phyloP scores from a whole-genome alignment of 1,284 basidiomycete species.

The Tilletiaria anomala region DNA sequence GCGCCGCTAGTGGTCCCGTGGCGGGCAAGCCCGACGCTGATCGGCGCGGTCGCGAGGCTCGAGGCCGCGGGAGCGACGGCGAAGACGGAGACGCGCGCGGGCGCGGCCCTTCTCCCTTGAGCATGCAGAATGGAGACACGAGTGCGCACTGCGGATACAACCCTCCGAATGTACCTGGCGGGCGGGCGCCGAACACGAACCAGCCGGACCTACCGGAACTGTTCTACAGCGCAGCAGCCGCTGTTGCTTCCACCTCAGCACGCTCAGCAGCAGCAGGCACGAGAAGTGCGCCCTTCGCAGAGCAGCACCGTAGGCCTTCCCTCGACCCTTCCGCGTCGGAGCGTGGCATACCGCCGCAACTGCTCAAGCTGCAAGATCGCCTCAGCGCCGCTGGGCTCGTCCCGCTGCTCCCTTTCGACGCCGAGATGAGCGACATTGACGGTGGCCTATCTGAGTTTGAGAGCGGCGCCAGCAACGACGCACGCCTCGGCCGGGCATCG shows the following conservation, averaged over 20 bases:
- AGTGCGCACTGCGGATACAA: slow-evolving; percentile 8
- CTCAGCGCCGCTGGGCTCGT: slow-evolving; percentile 28
- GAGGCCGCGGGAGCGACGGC: slow-evolving; percentile 4
- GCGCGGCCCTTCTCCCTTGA: background rate
- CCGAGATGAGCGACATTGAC: slow-evolving; percentile 33
- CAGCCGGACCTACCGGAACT: slow-evolving; percentile 4
- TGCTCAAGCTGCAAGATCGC: slow-evolving; percentile 17
- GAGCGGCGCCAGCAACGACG: background rate
- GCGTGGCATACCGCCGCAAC: background rate
- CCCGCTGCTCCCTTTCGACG: slow-evolving; percentile 22
- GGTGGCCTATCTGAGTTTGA: slow-evolving; percentile 2
- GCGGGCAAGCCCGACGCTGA: background rate
- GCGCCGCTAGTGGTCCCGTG: slow-evolving; percentile 31
- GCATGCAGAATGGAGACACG: background rate
- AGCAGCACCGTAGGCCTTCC: background rate
- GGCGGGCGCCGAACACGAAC: slow-evolving; percentile 5
- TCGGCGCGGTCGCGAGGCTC: slow-evolving; percentile 2
- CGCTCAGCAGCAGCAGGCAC: too few relatives aligned
- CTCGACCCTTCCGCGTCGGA: background rate
- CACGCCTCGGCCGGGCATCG: background rate
- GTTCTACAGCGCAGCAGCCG: slow-evolving; percentile 2
- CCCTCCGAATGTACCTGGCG: slow-evolving; percentile 7
- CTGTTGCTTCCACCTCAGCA: too few relatives aligned
- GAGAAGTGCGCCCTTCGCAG: slow-evolving; percentile 1
- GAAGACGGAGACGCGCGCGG: background rate